phyloP scores from a whole-genome alignment of 2,329 filamentous ascomycete genomes.

The Cercospora sesami region DNA sequence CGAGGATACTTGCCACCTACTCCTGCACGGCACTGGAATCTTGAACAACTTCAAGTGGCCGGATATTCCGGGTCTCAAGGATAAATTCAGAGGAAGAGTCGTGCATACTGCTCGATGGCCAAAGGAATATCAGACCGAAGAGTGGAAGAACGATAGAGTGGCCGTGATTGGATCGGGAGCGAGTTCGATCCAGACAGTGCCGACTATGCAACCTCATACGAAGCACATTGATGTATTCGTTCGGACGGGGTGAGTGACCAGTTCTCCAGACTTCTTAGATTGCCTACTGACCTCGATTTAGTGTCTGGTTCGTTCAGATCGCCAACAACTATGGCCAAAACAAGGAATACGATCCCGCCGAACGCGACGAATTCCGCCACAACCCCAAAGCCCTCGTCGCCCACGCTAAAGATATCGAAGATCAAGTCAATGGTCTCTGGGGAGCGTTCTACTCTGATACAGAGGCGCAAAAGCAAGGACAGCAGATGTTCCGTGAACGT shows the following conservation, averaged over 20 bases:
- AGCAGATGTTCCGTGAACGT: slow-evolving; percentile 43
- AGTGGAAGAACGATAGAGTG: slow-evolving; percentile 47
- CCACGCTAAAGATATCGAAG: slow-evolving; percentile 39
- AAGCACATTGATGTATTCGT: slow-evolving; percentile 52
- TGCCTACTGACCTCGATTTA: neutral
- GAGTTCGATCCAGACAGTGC: slow-evolving; percentile 49
- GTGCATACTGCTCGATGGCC: slow-evolving; percentile 51
- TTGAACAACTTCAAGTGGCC: slow-evolving; percentile 38
- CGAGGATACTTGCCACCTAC: slow-evolving; percentile 47
- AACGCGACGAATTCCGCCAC: slow-evolving; percentile 46
- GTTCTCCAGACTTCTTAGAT: too few relatives aligned
- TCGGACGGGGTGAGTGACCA: slow-evolving; percentile 42
- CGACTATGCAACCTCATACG: slow-evolving; percentile 49
- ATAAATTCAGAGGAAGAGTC: slow-evolving; percentile 48
- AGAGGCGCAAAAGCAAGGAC: slow-evolving; percentile 43
- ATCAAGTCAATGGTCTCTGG: slow-evolving; percentile 52
- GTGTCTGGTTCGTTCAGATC: slow-evolving; percentile 44
- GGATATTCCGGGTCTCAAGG: slow-evolving; percentile 43
- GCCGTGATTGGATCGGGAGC: slow-evolving; percentile 50
- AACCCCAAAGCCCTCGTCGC: slow-evolving; percentile 46
- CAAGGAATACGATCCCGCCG: slow-evolving; percentile 47
- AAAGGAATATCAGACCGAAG: slow-evolving; percentile 46
- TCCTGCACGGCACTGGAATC: slow-evolving; percentile 49
- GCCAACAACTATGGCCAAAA: slow-evolving; percentile 50
- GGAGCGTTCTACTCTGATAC: slow-evolving; percentile 48